These are phyloP conservation scores for Verbascum thapsus DNA, from an alignment of 257 asterid genomes.

Conservation along the genomic window DNA sequence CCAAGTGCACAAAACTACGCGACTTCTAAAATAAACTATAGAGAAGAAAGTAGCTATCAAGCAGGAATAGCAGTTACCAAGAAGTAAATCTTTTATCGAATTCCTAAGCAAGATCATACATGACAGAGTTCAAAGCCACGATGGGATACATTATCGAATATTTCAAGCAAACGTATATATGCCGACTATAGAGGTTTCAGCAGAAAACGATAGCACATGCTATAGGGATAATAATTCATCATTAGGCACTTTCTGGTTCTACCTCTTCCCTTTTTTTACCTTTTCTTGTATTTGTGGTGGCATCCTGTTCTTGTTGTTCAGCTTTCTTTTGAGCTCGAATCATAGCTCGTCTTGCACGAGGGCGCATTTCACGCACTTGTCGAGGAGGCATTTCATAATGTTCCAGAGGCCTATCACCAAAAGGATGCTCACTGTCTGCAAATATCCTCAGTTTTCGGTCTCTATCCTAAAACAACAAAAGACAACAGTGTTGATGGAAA, in stretches of 20 bases:
- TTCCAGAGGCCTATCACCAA: conserved; percentile 75
- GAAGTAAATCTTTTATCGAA: too few relatives aligned
- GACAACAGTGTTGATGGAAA: conserved; percentile 5
- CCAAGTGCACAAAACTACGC: too few relatives aligned
- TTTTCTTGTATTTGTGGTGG: conserved; percentile 48
- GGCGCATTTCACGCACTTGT: conserved; percentile 91
- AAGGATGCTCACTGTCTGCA: conserved; percentile 81
- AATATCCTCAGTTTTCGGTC: conserved; percentile 92
- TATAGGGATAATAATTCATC: background rate
- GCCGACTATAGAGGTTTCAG: conserved; percentile 5
- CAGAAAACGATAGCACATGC: conserved; percentile 9
- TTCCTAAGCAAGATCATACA: too few relatives aligned
- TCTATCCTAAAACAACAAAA: conserved; percentile 57
- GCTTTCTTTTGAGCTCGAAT: conserved; percentile 95
- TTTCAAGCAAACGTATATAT: background rate
- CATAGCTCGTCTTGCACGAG: conserved; percentile 83
- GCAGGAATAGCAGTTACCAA: too few relatives aligned
- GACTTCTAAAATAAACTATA: too few relatives aligned
- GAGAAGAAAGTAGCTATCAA: too few relatives aligned
- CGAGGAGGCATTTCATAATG: conserved; percentile 78
- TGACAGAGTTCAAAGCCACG: too few relatives aligned
- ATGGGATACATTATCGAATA: too few relatives aligned
- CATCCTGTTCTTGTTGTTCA: conserved; percentile 64
- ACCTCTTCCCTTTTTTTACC: conserved; percentile 60
- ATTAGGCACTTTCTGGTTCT: conserved; percentile 46